Evolutionary conservation across 108 stramenopile genomes (phyloP).

Genomic region (Cyclotella cryptica): DNA sequence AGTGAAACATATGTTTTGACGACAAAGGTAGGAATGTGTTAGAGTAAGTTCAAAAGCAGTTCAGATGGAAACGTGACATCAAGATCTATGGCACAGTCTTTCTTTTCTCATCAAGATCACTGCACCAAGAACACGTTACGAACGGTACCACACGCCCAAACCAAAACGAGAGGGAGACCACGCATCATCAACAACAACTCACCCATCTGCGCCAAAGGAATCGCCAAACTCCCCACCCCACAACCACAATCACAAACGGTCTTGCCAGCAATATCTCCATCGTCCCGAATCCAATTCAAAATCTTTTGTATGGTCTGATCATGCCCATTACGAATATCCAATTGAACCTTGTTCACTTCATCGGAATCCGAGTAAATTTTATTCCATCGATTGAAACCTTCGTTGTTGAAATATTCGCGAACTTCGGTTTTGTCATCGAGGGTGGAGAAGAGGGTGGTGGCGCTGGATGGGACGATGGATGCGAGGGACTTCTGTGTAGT

Average conservation of each 20-base stretch:
- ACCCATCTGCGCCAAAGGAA: constrained; percentile 94
- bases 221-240: constrained; percentile 93
- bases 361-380: constrained; percentile 95
- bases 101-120: too few species aligned
- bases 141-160: background rate
- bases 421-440: constrained; percentile 96
- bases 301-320: constrained; percentile 97
- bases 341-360: constrained; percentile 94
- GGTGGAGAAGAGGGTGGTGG: constrained; percentile 34
- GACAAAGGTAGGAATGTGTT: background rate
- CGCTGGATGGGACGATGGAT: background rate
- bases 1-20: background rate
- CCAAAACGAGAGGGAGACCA: background rate
- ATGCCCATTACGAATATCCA: constrained; percentile 96
- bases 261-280: constrained; percentile 86
- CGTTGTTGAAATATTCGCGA: constrained; percentile 96
- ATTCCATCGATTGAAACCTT: constrained; percentile 99
- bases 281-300: constrained; percentile 88
- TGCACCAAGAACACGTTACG: too few species aligned
- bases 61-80: background rate
- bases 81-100: background rate
- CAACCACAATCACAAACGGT: constrained; percentile 93
- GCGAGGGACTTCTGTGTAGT: constrained; percentile 5
- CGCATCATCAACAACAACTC: constrained; percentile 29
- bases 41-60: background rate